Conservation (phyloP, 768 basidiomycete genomes). For the Hydnomerulius pinastri region DNA sequence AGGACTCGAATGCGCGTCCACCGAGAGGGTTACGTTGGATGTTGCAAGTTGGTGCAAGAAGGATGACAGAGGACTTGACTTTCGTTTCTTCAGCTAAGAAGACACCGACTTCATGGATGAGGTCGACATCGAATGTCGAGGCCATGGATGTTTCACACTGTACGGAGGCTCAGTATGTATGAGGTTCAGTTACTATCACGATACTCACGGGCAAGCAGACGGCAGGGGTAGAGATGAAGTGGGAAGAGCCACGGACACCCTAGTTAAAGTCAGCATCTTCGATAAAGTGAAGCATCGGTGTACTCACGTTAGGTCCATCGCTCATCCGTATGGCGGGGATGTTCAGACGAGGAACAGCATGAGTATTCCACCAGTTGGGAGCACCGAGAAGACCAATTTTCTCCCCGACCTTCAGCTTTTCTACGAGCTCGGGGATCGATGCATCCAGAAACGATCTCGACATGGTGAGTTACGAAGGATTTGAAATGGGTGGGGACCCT, state of each 20-base stretch:
- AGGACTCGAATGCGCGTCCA: slow-evolving; percentile 68
- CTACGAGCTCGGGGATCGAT: slow-evolving; percentile 51
- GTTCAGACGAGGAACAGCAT: slow-evolving; percentile 53
- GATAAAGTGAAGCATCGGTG: neutral
- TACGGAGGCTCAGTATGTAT: slow-evolving; percentile 1
- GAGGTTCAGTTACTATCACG: neutral
- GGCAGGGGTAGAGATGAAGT: slow-evolving; percentile 64
- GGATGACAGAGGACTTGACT: slow-evolving; percentile 59
- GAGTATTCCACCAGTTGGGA: slow-evolving; percentile 75
- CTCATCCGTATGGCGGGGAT: slow-evolving; percentile 72
- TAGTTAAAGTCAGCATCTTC: slow-evolving; percentile 20
- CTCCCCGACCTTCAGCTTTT: slow-evolving; percentile 58
- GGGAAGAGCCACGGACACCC: slow-evolving; percentile 69
- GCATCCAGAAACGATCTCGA: slow-evolving; percentile 53
- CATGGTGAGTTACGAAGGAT: neutral
- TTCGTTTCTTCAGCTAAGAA: slow-evolving; percentile 70
- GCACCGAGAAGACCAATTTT: slow-evolving; percentile 64
- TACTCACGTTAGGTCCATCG: slow-evolving; percentile 62
- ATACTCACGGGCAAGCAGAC: slow-evolving; percentile 61
- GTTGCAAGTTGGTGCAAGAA: slow-evolving; percentile 76
- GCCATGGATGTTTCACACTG: slow-evolving; percentile 72
- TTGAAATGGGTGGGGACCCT: too few relatives aligned
- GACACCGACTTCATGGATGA: slow-evolving; percentile 53
- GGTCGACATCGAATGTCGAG: slow-evolving; percentile 65
- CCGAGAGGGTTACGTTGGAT: slow-evolving; percentile 67